These are phyloP conservation scores for Penicillium frequentans DNA, from an alignment of 2,329 filamentous ascomycete species.

Conservation along the genomic window DNA sequence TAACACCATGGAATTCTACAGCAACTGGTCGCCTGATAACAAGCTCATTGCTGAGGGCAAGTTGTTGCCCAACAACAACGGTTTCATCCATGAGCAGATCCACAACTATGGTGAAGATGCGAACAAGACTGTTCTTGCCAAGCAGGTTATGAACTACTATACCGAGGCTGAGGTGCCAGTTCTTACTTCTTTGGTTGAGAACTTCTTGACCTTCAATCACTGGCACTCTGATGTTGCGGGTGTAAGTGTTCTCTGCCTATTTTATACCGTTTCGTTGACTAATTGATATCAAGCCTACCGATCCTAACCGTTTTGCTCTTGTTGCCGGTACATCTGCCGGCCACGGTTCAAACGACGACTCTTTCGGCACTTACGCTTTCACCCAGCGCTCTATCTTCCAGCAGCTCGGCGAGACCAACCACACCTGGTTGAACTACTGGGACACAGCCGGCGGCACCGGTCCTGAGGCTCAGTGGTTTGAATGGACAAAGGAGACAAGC, in stretches of 20 bases:
- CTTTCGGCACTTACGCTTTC: conserved; percentile 27
- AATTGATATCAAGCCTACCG: conserved; percentile 33
- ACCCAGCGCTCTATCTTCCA: conserved; percentile 42
- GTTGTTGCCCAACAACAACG: conserved; percentile 32
- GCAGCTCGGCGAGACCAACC: conserved; percentile 29
- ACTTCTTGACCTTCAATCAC: conserved; percentile 45
- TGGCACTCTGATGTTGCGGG: conserved; percentile 46
- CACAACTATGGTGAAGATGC: conserved; percentile 31
- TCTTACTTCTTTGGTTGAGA: conserved; percentile 39
- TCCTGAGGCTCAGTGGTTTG: conserved; percentile 31
- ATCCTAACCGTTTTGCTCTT: conserved; percentile 41
- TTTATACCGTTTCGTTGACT: neutral
- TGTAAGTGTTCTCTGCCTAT: conserved; percentile 26
- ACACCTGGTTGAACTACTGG: conserved; percentile 36
- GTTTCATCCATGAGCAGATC: conserved; percentile 44
- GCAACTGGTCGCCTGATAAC: conserved; percentile 41
- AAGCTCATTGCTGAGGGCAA: conserved; percentile 31
- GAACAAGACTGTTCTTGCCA: conserved; percentile 27
- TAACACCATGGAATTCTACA: conserved; percentile 47
- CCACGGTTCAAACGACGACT: conserved; percentile 32
- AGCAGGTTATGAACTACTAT: conserved; percentile 47
- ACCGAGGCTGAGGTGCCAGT: conserved; percentile 44
- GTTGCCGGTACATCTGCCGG: conserved; percentile 31
- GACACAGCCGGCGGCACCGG: conserved; percentile 18
- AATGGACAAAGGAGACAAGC: conserved; percentile 29